Evolutionary conservation across 805 yeast species (phyloP).

Genomic region (Metschnikowia continentalis): DNA sequence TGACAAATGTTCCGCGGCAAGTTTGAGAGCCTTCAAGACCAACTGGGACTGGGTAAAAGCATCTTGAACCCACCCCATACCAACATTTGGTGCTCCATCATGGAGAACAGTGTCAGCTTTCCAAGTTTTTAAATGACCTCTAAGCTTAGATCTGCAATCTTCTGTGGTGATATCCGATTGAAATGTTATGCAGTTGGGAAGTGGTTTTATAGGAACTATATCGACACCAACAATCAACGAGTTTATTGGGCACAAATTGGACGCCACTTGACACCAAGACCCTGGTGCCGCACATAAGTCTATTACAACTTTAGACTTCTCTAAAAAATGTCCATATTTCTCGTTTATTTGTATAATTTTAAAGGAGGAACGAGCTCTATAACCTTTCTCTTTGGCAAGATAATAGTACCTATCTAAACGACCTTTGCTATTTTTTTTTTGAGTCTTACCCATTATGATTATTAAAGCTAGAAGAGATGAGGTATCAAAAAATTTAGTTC

Average conservation of each 20-base stretch:
- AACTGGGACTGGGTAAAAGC: slow-evolving; percentile 97
- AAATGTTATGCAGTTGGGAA: slow-evolving; percentile 91
- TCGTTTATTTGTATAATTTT: slow-evolving; percentile 91
- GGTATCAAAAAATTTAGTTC: slow-evolving; percentile 4
- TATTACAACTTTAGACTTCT: slow-evolving; percentile 90
- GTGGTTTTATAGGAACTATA: slow-evolving; percentile 94
- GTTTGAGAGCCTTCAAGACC: slow-evolving; percentile 85
- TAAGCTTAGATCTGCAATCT: slow-evolving; percentile 88
- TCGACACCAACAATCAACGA: slow-evolving; percentile 98
- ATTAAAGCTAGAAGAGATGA: slow-evolving; percentile 9
- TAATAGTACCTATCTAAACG: slow-evolving; percentile 97
- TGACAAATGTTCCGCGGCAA: slow-evolving; percentile 88
- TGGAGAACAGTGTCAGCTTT: slow-evolving; percentile 96
- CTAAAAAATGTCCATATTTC: slow-evolving; percentile 92
- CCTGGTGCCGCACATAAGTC: slow-evolving; percentile 99
- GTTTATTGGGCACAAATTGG: slow-evolving; percentile 86
- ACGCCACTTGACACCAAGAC: slow-evolving; percentile 99
- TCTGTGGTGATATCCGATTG: slow-evolving; percentile 98
- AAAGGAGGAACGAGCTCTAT: slow-evolving; percentile 98
- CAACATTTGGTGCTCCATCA: slow-evolving; percentile 99
- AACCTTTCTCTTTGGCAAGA: slow-evolving; percentile 96
- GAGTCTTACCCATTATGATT: slow-evolving; percentile 74
- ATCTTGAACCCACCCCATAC: slow-evolving; percentile 99
- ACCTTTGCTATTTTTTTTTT: slow-evolving; percentile 95
- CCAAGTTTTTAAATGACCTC: slow-evolving; percentile 98